phyloP scores from a whole-genome alignment of 306 rosid species.

The Hippophae gyantsensis region DNA sequence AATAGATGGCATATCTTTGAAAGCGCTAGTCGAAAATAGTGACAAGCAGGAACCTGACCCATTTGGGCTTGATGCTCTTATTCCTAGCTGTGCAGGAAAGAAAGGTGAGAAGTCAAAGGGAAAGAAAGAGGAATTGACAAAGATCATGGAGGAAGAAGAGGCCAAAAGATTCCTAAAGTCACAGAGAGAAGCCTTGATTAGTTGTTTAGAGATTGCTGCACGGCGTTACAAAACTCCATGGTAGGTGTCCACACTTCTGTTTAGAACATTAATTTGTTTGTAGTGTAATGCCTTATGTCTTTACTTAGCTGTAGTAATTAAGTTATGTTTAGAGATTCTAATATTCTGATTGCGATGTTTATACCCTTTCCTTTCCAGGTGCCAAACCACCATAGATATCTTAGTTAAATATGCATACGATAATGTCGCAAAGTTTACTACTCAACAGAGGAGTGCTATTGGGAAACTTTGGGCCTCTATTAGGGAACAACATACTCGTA shows the following conservation, averaged over 20 bases:
- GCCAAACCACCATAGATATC: slow-evolving; percentile 94
- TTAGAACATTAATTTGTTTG: background rate
- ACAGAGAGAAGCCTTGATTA: slow-evolving; percentile 68
- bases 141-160: slow-evolving; percentile 51
- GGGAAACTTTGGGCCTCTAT: slow-evolving; percentile 81
- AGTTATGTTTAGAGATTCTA: background rate
- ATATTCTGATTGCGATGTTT: slow-evolving; percentile 2
- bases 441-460: slow-evolving; percentile 66
- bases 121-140: slow-evolving; percentile 41
- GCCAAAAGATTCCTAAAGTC: slow-evolving; percentile 56
- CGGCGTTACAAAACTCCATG: slow-evolving; percentile 73
- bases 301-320: background rate
- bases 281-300: background rate
- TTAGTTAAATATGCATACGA: slow-evolving; percentile 79
- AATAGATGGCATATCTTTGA: slow-evolving; percentile 10
- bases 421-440: slow-evolving; percentile 65
- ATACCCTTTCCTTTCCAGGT: slow-evolving; percentile 38
- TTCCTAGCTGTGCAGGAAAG: slow-evolving; percentile 41
- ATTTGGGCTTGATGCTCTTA: slow-evolving; percentile 79
- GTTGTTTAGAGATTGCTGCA: slow-evolving; percentile 85
- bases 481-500: slow-evolving; percentile 58
- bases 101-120: slow-evolving; percentile 47
- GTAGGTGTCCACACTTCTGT: slow-evolving; percentile 20
- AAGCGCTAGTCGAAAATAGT: slow-evolving; percentile 26
- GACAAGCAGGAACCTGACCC: slow-evolving; percentile 56